These are phyloP conservation scores for Aspergillus sp. DNA, from an alignment of 2,329 filamentous ascomycete species.

Conservation along the genomic window DNA sequence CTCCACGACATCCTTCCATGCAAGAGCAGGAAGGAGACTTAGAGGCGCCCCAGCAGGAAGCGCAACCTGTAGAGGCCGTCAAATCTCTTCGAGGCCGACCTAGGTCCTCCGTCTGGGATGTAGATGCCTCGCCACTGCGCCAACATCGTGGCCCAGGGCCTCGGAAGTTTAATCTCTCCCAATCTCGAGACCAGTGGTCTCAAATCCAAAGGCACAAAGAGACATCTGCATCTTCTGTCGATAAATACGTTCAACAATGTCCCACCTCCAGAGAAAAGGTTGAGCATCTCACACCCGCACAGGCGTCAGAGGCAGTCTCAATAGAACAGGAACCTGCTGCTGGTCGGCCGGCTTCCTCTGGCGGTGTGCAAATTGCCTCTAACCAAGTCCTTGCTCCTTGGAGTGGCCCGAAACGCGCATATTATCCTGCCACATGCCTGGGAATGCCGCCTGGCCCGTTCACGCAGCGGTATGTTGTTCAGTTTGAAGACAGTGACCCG, in stretches of 20 bases:
- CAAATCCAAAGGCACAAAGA: not conserved
- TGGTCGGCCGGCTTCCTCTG: conserved; percentile 3
- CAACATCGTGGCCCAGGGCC: conserved; percentile 11
- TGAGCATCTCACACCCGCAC: conserved; percentile 3
- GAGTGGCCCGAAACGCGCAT: conserved; percentile 47
- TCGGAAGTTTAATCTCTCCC: conserved; percentile 1
- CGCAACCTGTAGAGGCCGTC: conserved; percentile 8
- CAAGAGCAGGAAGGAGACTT: conserved; percentile 8
- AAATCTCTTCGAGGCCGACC: conserved; percentile 14
- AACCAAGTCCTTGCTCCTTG: conserved; percentile 53
- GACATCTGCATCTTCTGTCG: conserved; percentile 2
- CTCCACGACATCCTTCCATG: conserved; percentile 11
- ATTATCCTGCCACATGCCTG: conserved; percentile 53
- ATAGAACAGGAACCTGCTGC: conserved; percentile 1
- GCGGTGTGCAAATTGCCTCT: conserved; percentile 30
- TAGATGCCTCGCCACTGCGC: conserved; percentile 27
- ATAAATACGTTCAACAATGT: conserved; percentile 5
- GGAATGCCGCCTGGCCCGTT: conserved; percentile 34
- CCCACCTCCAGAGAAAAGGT: conserved; percentile 7
- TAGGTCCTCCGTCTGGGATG: conserved; percentile 27
- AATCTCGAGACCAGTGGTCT: conserved; percentile 6
- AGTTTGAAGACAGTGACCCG: conserved; percentile 38
- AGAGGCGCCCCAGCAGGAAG: conserved; percentile 8
- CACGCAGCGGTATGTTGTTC: conserved; percentile 37
- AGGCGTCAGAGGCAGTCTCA: not conserved